Base-by-base conservation (phyloP, 148 eudicot genomes). In the Fagopyrum homotropicum region DNA sequence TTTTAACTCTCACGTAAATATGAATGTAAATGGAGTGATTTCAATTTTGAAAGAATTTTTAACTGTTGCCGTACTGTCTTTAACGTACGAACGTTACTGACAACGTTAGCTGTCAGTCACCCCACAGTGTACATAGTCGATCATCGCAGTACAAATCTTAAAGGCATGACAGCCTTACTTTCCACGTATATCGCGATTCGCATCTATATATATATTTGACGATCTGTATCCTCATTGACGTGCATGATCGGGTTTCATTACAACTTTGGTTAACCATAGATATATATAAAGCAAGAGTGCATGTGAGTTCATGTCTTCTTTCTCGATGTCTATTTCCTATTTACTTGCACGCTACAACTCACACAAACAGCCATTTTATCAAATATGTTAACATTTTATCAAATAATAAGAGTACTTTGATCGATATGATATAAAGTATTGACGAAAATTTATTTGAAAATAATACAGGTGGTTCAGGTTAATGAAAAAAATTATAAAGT, bases 261-360 rank as follows among this genome's bases (percentile, higher is more conserved):
- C 2, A 35, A 35, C 40, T 35, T 35, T 35, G 40, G 40, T 35
- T 35, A 35, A 35, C 2, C 40, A 35, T 35, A 35, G 0, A 35
- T 35, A 10, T 29, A 29, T 61, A 40, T 61, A 61, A 61, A 61
- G 68, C 11, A 29, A 14, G 40, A 35, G 10, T 40, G 68, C 68
- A 29, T 61, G 68, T 61, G 68, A 61, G 44, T 22, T 61, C 68
- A 61, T 26, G 68, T 61, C 26, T 22, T 43, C 30, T 61, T 61
- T 15, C 19, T 29, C 44, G 3, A 35, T 2, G 43, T 61, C n/a
- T 4, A 10, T 30, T 63, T 63, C 16, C 12, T 63, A 10, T 63
- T 56, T 63, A 63, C 69, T 63, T 63, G 30, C 69, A 63, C 69
- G 69, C 45, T 44, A 63, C 69, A 63, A 30, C 44, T 30, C 43